Evolutionary conservation across 495 filamentous ascomycete genomes (phyloP).

Genomic region (Hypomontagnella submonticulosa): DNA sequence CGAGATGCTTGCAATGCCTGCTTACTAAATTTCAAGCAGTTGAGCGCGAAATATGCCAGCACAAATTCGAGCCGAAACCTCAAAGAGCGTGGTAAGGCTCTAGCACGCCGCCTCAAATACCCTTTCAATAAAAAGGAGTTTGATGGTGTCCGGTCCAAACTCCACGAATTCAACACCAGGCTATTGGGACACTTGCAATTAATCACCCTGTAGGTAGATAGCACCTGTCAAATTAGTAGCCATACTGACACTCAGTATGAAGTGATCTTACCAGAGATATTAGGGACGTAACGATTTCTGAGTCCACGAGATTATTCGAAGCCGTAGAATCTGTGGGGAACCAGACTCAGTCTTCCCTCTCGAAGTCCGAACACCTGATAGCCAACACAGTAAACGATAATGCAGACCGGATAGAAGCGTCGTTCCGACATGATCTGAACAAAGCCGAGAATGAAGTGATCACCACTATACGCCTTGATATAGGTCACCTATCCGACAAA

Average conservation of each 20-base stretch:
- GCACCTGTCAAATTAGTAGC: background rate
- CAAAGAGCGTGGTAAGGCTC: slow-evolving; percentile 3
- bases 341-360: slow-evolving; percentile 16
- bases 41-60: slow-evolving; percentile 11
- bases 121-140: slow-evolving; percentile 23
- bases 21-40: slow-evolving; percentile 18
- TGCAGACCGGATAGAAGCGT: slow-evolving; percentile 1
- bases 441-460: too few species aligned
- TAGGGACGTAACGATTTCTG: background rate
- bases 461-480: too few species aligned
- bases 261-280: slow-evolving; percentile 22
- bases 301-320: slow-evolving; percentile 1
- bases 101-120: slow-evolving; percentile 13
- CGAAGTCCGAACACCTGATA: background rate
- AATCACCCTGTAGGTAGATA: slow-evolving; percentile 6
- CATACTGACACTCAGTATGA: slow-evolving; percentile 3
- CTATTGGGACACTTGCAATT: slow-evolving; percentile 18
- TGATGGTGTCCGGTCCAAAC: slow-evolving; percentile 11
- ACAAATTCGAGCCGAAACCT: background rate
- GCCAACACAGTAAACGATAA: slow-evolving; percentile 1
- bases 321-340: slow-evolving; percentile 1
- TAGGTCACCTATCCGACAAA: too few species aligned
- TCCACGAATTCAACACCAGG: slow-evolving; percentile 10
- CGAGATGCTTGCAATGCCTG: slow-evolving; percentile 22
- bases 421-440: too few species aligned